A percentile compares a stretch with the other conserved stretches of the same genome.
Conservation (phyloP, 2,329 filamentous ascomycete genomes). For the Elsinoe arachidis region DNA sequence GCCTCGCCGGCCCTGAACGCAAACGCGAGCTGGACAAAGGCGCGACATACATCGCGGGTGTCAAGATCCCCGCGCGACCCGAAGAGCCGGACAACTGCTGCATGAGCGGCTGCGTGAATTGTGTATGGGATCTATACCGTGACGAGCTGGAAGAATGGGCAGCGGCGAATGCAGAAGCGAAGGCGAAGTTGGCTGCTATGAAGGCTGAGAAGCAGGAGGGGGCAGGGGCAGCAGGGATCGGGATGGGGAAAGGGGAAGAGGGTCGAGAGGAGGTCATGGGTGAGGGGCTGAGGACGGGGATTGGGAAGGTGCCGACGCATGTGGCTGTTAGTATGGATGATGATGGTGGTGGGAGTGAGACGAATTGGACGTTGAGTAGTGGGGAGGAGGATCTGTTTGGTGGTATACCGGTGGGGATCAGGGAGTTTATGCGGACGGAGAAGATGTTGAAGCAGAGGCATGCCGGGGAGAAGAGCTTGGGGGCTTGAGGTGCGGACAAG, state of each 20-base stretch:
- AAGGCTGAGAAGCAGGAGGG: constrained; percentile 22
- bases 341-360: constrained; percentile 66
- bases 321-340: constrained; percentile 62
- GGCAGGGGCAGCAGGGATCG: constrained; percentile 17
- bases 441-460: constrained; percentile 78
- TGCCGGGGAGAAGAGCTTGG: constrained; percentile 42
- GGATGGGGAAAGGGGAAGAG: constrained; percentile 25
- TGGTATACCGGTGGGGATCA: constrained; percentile 79
- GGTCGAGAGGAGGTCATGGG: constrained; percentile 16
- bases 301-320: constrained; percentile 36
- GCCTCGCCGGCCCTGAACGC: constrained; percentile 64
- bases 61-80: constrained; percentile 74
- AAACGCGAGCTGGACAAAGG: constrained; percentile 51
- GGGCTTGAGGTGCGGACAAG: background rate
- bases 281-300: constrained; percentile 29
- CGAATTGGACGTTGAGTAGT: constrained; percentile 50
- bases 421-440: constrained; percentile 96
- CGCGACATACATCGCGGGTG: constrained; percentile 62
- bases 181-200: constrained; percentile 37
- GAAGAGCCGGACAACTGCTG: constrained; percentile 96
- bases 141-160: constrained; percentile 93
- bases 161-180: constrained; percentile 54
- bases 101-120: constrained; percentile 97
- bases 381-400: constrained; percentile 56
- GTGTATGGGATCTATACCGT: constrained; percentile 86